A percentile compares a stretch with the other conserved stretches of the same genome.
These are phyloP conservation scores for Straminergon stramineum DNA, from an alignment of 225 moss, liverwort and hornwort genomes.

Conservation along the genomic window DNA sequence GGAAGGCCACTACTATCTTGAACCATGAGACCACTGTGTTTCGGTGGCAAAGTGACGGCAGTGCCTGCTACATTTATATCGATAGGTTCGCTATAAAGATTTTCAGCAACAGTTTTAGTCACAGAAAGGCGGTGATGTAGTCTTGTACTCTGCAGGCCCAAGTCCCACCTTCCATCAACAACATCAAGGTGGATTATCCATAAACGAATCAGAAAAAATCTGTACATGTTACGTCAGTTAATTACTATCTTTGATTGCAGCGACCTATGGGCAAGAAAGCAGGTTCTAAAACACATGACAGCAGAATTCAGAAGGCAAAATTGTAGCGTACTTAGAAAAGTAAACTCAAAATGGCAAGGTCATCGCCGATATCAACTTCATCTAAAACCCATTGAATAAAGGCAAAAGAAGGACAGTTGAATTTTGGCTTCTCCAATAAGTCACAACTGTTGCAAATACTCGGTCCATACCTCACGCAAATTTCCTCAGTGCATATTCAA, in stretches of 20 bases:
- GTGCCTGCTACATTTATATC: conserved; percentile 24
- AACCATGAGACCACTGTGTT: conserved; percentile 46
- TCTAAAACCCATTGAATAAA: not conserved
- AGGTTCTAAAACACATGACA: not conserved
- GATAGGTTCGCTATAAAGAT: conserved; percentile 60
- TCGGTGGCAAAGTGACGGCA: conserved; percentile 56
- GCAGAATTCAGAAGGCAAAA: not conserved
- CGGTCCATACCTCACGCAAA: not conserved
- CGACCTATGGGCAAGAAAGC: not conserved
- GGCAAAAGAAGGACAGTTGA: not conserved
- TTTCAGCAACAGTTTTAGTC: conserved; percentile 27
- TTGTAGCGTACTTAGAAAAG: not conserved
- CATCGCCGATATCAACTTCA: not conserved
- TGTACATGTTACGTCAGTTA: not conserved
- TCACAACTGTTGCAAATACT: not conserved
- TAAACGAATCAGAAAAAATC: not conserved
- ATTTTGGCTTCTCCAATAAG: not conserved
- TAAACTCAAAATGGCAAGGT: not conserved
- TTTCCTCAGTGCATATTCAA: not conserved
- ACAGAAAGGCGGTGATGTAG: conserved; percentile 62
- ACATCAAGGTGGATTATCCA: conserved; percentile 11
- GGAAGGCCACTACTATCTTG: conserved; percentile 46
- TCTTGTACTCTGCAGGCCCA: conserved; percentile 66
- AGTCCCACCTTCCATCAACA: conserved; percentile 71
- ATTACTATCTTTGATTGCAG: not conserved